Evolutionary conservation across 768 basidiomycete genomes (phyloP).

Genomic region (Rhizopogon vesiculosus): DNA sequence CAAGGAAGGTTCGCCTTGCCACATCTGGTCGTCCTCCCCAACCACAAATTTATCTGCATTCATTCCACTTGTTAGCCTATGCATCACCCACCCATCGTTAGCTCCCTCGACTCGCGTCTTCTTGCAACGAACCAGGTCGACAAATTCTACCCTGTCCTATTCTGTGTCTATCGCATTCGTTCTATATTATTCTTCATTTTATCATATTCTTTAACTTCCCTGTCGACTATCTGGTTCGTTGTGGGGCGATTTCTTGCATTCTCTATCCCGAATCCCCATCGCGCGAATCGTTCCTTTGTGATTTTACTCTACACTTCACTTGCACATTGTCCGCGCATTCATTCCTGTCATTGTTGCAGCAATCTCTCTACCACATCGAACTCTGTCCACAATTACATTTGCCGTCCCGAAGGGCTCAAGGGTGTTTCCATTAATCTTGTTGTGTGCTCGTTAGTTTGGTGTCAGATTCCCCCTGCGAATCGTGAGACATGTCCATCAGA

Average conservation of each 20-base stretch:
- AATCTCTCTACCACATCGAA: conserved; percentile 33
- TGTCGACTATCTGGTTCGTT: conserved; percentile 33
- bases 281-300: conserved; percentile 7
- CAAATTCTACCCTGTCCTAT: conserved; percentile 40
- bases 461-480: conserved; percentile 4
- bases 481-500: conserved; percentile 6
- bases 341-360: conserved; percentile 43
- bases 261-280: conserved; percentile 3
- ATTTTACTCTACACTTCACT: conserved; percentile 20
- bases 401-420: conserved; percentile 28
- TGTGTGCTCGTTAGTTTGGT: conserved; percentile 6
- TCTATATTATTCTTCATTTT: conserved; percentile 84
- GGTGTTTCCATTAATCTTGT: conserved; percentile 13
- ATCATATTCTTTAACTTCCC: conserved; percentile 46
- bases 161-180: conserved; percentile 47
- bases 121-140: conserved; percentile 48
- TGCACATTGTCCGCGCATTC: conserved; percentile 25
- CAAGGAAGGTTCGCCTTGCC: conserved; percentile 13
- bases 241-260: conserved; percentile 28
- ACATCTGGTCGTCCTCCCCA: conserved; percentile 15
- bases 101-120: conserved; percentile 35
- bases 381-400: conserved; percentile 32
- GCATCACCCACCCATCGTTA: conserved; percentile 51
- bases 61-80: conserved; percentile 46
- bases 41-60: conserved; percentile 36